Evolutionary conservation across 1,284 basidiomycete species (phyloP).

Genomic region (Tranzscheliella williamsii): DNA sequence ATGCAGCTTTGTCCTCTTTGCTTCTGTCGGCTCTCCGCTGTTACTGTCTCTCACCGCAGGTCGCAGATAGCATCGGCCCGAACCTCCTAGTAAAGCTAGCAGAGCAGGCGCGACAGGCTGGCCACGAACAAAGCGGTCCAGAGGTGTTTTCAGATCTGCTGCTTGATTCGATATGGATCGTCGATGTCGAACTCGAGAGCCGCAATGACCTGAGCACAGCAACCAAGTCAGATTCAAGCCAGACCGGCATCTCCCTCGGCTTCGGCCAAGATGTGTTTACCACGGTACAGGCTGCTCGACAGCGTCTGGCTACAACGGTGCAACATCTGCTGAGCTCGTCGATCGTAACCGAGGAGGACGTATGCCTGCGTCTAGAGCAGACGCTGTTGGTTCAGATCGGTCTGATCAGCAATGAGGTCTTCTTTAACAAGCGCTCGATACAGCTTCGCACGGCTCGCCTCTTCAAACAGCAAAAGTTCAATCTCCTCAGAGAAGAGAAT

Average conservation of each 20-base stretch:
- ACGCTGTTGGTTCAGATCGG: conserved; percentile 37
- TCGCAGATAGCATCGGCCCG: not conserved
- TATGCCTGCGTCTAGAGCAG: conserved; percentile 36
- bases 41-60: not conserved
- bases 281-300: conserved; percentile 2
- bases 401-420: conserved; percentile 39
- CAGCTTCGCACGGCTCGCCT: conserved; percentile 53
- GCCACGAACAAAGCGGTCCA: too few species aligned
- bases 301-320: not conserved
- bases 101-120: not conserved
- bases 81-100: not conserved
- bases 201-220: conserved; percentile 23
- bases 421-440: conserved; percentile 47
- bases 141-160: conserved; percentile 1
- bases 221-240: not conserved
- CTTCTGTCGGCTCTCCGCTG: not conserved
- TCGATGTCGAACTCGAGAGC: conserved; percentile 51
- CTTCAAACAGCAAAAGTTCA: conserved; percentile 99
- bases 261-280: not conserved
- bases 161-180: conserved; percentile 49
- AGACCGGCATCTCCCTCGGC: not conserved
- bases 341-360: conserved; percentile 10
- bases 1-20: not conserved
- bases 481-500: conserved; percentile 91
- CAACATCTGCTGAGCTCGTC: conserved; percentile 12